Percentiles rank a stretch among this genome's conserved stretches.
Conservation (phyloP, 2,329 filamentous ascomycete species). For the Trichothecium roseum region DNA sequence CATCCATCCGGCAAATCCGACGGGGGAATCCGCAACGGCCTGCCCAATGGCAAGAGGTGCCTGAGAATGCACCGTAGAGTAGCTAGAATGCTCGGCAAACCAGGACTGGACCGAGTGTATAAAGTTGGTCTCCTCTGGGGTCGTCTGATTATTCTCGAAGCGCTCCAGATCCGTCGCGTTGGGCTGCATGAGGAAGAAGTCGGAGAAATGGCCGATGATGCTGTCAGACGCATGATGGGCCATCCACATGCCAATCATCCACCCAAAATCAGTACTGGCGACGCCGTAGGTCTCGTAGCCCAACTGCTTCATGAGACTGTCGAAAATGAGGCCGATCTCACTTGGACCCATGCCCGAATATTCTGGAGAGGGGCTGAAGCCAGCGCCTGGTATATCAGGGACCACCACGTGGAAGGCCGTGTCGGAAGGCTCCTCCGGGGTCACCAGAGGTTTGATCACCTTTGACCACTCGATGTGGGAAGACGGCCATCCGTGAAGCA, state of each 20-base stretch:
- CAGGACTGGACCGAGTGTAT: neutral
- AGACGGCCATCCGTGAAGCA: conserved; percentile 6
- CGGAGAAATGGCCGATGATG: conserved; percentile 6
- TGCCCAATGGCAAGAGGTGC: conserved; percentile 1
- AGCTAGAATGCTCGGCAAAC: neutral
- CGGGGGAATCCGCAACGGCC: conserved; percentile 3
- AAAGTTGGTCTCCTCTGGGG: conserved; percentile 1
- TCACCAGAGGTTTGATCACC: neutral
- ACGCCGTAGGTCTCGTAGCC: conserved; percentile 9
- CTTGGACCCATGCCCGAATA: conserved; percentile 6
- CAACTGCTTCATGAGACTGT: conserved; percentile 7
- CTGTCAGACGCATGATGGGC: conserved; percentile 1
- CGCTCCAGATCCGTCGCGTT: conserved; percentile 1
- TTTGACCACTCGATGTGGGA: conserved; percentile 4
- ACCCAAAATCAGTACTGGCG: conserved; percentile 8
- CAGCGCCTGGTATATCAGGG: conserved; percentile 10
- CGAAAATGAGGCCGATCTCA: conserved; percentile 7
- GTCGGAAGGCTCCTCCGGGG: neutral
- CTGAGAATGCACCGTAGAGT: neutral
- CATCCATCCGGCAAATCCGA: conserved; percentile 3
- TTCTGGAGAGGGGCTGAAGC: conserved; percentile 10
- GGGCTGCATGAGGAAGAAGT: conserved; percentile 2
- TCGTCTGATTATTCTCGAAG: conserved; percentile 3
- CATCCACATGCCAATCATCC: conserved; percentile 7
- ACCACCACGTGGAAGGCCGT: conserved; percentile 9